A percentile compares a stretch with the other conserved stretches of the same genome.
phyloP scores from a whole-genome alignment of 1,139 yeast species.

The Saccharomyces uvarum region DNA sequence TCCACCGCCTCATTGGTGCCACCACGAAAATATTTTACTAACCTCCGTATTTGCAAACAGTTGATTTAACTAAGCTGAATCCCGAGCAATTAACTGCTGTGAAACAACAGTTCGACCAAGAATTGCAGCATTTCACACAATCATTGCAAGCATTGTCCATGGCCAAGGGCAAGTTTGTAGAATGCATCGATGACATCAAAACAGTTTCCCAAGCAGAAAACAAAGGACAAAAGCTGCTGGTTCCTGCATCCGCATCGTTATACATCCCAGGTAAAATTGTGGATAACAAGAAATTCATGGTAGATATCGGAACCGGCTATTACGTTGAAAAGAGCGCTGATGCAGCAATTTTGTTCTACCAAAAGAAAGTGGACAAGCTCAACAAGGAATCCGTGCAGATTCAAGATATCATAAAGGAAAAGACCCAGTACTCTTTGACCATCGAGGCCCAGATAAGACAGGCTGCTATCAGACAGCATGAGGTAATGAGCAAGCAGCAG shows the following conservation, averaged over 20 bases:
- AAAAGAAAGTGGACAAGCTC: slow-evolving; percentile 64
- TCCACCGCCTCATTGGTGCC: slow-evolving; percentile 2
- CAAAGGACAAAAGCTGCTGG: slow-evolving; percentile 49
- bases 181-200: slow-evolving; percentile 67
- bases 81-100: slow-evolving; percentile 82
- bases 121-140: slow-evolving; percentile 74
- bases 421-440: slow-evolving; percentile 32
- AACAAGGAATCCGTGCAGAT: slow-evolving; percentile 67
- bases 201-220: slow-evolving; percentile 43
- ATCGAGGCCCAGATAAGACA: slow-evolving; percentile 30
- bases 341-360: slow-evolving; percentile 69
- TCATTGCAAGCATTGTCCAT: slow-evolving; percentile 78
- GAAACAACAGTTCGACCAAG: slow-evolving; percentile 78
- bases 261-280: slow-evolving; percentile 78
- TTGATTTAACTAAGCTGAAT: slow-evolving; percentile 60
- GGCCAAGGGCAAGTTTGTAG: slow-evolving; percentile 76
- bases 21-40: slow-evolving; percentile 6
- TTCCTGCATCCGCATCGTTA: slow-evolving; percentile 82
- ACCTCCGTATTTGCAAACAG: slow-evolving; percentile 14
- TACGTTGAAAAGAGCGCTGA: slow-evolving; percentile 69
- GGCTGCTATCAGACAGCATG: slow-evolving; percentile 22
- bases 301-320: slow-evolving; percentile 95
- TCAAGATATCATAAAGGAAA: slow-evolving; percentile 64
- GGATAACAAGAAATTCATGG: slow-evolving; percentile 63
- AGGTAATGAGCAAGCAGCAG: slow-evolving; percentile 10